Evolutionary conservation across 805 yeast genomes (phyloP).

Genomic region (Candida maesae): DNA sequence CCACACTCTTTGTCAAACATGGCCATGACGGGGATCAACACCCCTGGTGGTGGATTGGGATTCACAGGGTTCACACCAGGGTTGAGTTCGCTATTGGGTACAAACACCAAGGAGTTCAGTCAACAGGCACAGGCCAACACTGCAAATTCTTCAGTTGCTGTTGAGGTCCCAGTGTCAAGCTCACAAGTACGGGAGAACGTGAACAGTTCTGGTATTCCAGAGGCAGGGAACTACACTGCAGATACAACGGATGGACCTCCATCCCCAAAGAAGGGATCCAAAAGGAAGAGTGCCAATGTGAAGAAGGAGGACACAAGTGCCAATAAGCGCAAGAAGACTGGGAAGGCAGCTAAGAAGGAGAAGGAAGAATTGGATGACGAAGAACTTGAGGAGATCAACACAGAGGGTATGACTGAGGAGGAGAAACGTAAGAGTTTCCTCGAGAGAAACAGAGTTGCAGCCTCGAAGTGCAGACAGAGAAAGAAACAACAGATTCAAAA

Average conservation of each 20-base stretch:
- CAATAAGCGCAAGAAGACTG: slow-evolving; percentile 4
- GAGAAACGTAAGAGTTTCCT: slow-evolving; percentile 71
- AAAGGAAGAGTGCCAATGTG: slow-evolving; percentile 4
- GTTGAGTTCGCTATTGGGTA: slow-evolving; percentile 28
- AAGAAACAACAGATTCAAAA: slow-evolving; percentile 84
- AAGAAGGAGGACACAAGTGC: slow-evolving; percentile 4
- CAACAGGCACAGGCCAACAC: slow-evolving; percentile 14
- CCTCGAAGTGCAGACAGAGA: slow-evolving; percentile 90
- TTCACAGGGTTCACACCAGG: slow-evolving; percentile 34
- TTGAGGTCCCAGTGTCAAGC: too few relatives aligned
- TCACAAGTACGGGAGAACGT: too few relatives aligned
- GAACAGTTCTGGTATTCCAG: too few relatives aligned
- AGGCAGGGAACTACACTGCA: too few relatives aligned
- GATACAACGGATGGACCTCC: not conserved
- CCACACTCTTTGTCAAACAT: slow-evolving; percentile 37
- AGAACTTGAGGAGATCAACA: slow-evolving; percentile 5
- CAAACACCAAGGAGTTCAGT: slow-evolving; percentile 16
- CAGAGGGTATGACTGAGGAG: slow-evolving; percentile 50
- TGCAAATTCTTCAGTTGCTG: slow-evolving; percentile 4
- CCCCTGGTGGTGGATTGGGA: slow-evolving; percentile 21
- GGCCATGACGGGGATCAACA: slow-evolving; percentile 20
- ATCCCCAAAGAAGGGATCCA: not conserved
- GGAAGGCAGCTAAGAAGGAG: not conserved
- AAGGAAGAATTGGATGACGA: not conserved
- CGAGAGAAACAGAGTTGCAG: slow-evolving; percentile 93